Percentiles rank a stretch among this genome's conserved stretches.
Evolutionary conservation across 208 protist species (phyloP).

Genomic region (Porcisia deanei): DNA sequence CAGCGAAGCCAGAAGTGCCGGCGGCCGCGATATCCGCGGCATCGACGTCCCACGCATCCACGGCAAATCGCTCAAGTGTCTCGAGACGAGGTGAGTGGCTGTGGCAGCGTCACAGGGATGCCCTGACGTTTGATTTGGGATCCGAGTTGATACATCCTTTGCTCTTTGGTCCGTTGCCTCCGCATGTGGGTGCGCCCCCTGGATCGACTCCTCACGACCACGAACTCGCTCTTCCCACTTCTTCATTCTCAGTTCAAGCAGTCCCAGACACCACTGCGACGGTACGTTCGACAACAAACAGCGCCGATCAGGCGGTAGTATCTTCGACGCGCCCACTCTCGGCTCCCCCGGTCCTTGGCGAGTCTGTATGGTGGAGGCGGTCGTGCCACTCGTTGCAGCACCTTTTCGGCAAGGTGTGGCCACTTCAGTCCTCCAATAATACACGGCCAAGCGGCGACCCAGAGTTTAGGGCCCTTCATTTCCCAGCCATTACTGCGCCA

Average conservation of each 20-base stretch:
- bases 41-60: background rate
- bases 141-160: slow-evolving; percentile 30
- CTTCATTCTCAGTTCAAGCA: background rate
- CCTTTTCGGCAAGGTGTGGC: background rate
- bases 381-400: background rate
- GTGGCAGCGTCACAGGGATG: slow-evolving; percentile 4
- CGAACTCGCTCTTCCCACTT: background rate
- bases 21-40: background rate
- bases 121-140: slow-evolving; percentile 22
- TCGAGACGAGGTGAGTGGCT: slow-evolving; percentile 8
- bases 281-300: background rate
- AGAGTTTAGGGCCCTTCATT: background rate
- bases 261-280: background rate
- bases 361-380: background rate
- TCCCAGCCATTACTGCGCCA: background rate
- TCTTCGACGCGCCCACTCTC: background rate
- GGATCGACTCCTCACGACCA: slow-evolving; percentile 22
- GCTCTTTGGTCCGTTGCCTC: slow-evolving; percentile 29
- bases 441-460: background rate
- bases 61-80: background rate
- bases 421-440: no score
- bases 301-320: background rate
- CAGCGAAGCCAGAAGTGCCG: background rate
- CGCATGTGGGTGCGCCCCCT: slow-evolving; percentile 27
- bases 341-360: background rate